Conservation (phyloP, 176 grass and related monocot species). For the Phoenix roebelenii region DNA sequence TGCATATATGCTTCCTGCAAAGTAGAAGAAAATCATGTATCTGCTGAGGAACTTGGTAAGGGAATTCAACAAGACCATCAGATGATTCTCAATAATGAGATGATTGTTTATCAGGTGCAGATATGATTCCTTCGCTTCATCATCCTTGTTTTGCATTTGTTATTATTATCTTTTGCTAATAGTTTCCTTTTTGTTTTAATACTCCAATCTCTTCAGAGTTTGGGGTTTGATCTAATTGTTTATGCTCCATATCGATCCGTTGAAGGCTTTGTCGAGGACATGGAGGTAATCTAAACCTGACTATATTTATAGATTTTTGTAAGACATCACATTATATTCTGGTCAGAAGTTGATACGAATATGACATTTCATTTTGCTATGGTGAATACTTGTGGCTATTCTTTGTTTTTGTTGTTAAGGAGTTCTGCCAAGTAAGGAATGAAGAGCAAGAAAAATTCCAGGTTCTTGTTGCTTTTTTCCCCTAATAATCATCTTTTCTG, state of each 20-base stretch:
- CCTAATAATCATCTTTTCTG: constrained; percentile 3
- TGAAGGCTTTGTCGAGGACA: constrained; percentile 71
- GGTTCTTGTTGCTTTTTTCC: constrained; percentile 32
- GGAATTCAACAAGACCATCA: constrained; percentile 91
- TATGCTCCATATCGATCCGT: constrained; percentile 86
- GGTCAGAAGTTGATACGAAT: no score
- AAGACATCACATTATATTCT: no score
- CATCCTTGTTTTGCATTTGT: constrained; percentile 6
- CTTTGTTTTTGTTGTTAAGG: constrained; percentile 32
- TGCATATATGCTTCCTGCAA: constrained; percentile 96
- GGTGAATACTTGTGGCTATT: constrained; percentile 5
- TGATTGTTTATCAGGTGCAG: constrained; percentile 73
- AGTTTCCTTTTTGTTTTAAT: constrained; percentile 21
- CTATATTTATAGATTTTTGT: constrained; percentile 1
- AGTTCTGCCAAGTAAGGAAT: constrained; percentile 54
- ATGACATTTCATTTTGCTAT: background rate
- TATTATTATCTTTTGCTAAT: background rate
- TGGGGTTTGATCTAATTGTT: constrained; percentile 87
- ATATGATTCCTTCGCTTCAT: constrained; percentile 16
- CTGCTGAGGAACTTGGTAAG: constrained; percentile 94
- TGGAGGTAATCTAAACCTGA: constrained; percentile 44
- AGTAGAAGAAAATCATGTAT: constrained; percentile 99
- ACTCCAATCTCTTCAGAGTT: constrained; percentile 33
- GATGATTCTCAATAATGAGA: constrained; percentile 93
- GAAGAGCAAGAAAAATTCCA: constrained; percentile 51